These are phyloP conservation scores for Hygrophoropsis aurantiaca DNA, from an alignment of 768 basidiomycete genomes.

Conservation along the genomic window DNA sequence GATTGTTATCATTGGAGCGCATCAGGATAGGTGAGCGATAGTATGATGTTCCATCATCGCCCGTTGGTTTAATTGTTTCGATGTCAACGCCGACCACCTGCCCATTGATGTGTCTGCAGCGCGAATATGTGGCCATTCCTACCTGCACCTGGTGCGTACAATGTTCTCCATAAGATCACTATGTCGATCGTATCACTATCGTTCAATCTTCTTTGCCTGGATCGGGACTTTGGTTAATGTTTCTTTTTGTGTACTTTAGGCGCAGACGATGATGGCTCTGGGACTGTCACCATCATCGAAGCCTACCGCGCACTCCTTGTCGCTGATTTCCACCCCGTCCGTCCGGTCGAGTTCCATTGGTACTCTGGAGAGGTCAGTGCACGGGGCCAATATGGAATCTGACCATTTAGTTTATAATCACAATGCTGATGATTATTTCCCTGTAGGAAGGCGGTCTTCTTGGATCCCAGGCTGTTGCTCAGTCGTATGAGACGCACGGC, in stretches of 20 bases:
- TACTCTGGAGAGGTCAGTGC: constrained; percentile 34
- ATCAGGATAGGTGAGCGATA: constrained; percentile 70
- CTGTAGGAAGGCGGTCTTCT: constrained; percentile 70
- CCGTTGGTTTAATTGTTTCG: constrained; percentile 2
- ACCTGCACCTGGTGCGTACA: constrained; percentile 64
- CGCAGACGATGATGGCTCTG: constrained; percentile 31
- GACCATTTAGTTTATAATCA: background rate
- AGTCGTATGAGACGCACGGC: constrained; percentile 50
- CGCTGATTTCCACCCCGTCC: constrained; percentile 32
- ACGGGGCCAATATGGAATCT: too few species aligned
- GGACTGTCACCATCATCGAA: constrained; percentile 35
- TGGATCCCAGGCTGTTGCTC: constrained; percentile 84
- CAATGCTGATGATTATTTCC: too few species aligned
- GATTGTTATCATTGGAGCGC: constrained; percentile 72
- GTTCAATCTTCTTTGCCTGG: too few species aligned
- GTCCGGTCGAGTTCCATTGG: constrained; percentile 41
- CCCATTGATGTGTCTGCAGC: too few species aligned
- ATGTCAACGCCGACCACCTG: too few species aligned
- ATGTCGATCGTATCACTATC: too few species aligned
- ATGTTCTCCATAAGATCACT: too few species aligned
- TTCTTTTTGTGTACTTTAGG: constrained; percentile 9
- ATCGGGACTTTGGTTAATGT: too few species aligned
- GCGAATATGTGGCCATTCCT: constrained; percentile 79
- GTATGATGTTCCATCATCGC: constrained; percentile 6
- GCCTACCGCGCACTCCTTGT: constrained; percentile 33